These are phyloP conservation scores for Teratosphaeria destructans DNA, from an alignment of 2,329 filamentous ascomycete species.

Conservation along the genomic window DNA sequence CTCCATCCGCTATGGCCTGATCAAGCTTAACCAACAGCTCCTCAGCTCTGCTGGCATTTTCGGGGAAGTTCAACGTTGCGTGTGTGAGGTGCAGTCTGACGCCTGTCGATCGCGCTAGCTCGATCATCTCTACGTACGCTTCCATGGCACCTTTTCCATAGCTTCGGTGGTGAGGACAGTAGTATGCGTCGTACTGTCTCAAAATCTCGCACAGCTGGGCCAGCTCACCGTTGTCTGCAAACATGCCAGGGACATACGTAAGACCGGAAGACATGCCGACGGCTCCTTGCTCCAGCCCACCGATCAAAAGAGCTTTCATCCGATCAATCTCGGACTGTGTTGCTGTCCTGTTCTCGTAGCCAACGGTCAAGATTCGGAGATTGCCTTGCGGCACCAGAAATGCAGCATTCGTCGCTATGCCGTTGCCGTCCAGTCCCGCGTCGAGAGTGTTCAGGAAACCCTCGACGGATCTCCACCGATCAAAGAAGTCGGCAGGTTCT, in stretches of 20 bases:
- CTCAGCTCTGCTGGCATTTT: slow-evolving; percentile 18
- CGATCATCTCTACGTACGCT: slow-evolving; percentile 20
- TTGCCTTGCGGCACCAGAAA: slow-evolving; percentile 22
- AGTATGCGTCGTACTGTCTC: slow-evolving; percentile 17
- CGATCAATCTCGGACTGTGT: slow-evolving; percentile 11
- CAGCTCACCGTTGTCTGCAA: slow-evolving; percentile 16
- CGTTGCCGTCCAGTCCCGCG: slow-evolving; percentile 9
- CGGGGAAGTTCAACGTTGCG: slow-evolving; percentile 20
- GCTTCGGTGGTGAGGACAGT: slow-evolving; percentile 19
- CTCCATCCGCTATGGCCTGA: slow-evolving; percentile 12
- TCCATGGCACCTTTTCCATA: slow-evolving; percentile 20
- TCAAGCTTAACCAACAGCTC: slow-evolving; percentile 20
- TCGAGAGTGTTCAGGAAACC: slow-evolving; percentile 18
- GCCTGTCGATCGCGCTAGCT: slow-evolving; percentile 16
- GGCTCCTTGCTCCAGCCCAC: slow-evolving; percentile 15
- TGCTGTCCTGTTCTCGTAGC: slow-evolving; percentile 15
- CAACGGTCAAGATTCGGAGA: slow-evolving; percentile 18
- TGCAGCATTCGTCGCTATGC: slow-evolving; percentile 18
- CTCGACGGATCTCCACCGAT: slow-evolving; percentile 17
- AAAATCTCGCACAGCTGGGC: slow-evolving; percentile 16
- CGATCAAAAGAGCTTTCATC: slow-evolving; percentile 14
- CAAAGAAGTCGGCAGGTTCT: slow-evolving; percentile 16
- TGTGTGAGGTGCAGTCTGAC: slow-evolving; percentile 20
- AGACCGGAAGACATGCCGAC: slow-evolving; percentile 20
- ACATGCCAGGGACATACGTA: slow-evolving; percentile 21